Base-by-base conservation (phyloP, 805 yeast genomes). In the Nakazawaea siamensis region DNA sequence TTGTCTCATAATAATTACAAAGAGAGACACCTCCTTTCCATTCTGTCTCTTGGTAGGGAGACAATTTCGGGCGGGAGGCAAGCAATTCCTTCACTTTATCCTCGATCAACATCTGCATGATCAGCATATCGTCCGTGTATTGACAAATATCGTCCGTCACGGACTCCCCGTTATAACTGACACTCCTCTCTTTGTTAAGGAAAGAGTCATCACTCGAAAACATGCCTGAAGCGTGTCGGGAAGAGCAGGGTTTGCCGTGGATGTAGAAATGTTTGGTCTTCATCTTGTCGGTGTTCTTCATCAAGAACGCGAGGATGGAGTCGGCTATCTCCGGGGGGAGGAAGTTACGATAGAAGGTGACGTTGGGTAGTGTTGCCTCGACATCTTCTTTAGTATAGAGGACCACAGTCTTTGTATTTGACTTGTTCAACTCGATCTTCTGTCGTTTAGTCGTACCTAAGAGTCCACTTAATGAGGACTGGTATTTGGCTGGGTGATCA, bases 11-110 rank as follows among this genome's bases (percentile, higher is more conserved):
- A 35, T 60, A 56, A 45, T 82, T 82, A 14, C 71, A 69, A 4
- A 80, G 63, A 16, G 76, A 73, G 10, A 70, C 52, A 36, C 70
- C 68, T 12, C 73, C 72, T 2, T 45, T 45, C 87, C 87, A 80
- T 7, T 47, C 48, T 6, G 41, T 41, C 23, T 43, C 43, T 18
- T 44, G 41, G 42, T 75, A 75, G 8, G n/a, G 21, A 7, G 24
- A 28, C 10, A 11, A 5, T 6, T 11, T 2, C 62, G 49, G n/a
- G 55, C 42, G 4, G 18, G 6, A 5, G 6, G 7, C 9, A 16
- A 54, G 52, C 2, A 65, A 47, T 15, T 63, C 56, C 5, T 50
- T 43, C 21, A 76, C 67, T 15, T 52, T 33, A 38, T 65, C 58
- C 48, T 66, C 64, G 11, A 66, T 46, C 23, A 55, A 24, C 37